Evolutionary conservation across 352 stramenopile species (phyloP).

Genomic region (Blastocystis sp.): DNA sequence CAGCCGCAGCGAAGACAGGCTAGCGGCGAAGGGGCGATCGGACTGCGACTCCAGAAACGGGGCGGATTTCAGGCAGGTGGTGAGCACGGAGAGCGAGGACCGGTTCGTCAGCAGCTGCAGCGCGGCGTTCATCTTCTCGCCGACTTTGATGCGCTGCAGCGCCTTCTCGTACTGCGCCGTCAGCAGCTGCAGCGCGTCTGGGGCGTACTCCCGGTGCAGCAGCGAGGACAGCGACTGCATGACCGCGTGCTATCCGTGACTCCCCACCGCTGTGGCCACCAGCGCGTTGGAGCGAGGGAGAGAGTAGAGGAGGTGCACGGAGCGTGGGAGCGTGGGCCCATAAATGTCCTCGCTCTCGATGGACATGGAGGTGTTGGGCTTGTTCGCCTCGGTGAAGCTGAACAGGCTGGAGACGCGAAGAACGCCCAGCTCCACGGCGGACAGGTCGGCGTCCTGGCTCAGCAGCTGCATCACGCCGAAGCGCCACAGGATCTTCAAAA

Average conservation of each 20-base stretch:
- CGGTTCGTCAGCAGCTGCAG: neutral
- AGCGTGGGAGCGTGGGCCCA: neutral
- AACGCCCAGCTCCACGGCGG: neutral
- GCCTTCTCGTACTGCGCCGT: neutral
- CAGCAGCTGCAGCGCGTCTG: neutral
- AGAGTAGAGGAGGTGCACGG: neutral
- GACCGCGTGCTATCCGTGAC: neutral
- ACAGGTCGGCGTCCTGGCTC: neutral
- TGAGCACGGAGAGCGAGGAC: neutral
- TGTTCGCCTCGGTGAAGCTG: neutral
- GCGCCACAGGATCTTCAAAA: neutral
- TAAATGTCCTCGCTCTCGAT: neutral
- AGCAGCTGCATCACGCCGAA: neutral
- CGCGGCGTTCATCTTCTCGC: neutral
- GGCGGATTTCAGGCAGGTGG: neutral
- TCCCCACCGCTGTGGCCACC: neutral
- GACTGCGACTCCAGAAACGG: neutral
- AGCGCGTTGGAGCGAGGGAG: conserved; percentile 3
- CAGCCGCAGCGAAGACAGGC: neutral
- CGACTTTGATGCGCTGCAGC: neutral
- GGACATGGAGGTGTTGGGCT: neutral
- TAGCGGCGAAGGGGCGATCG: neutral
- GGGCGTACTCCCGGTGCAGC: neutral
- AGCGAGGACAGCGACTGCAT: neutral
- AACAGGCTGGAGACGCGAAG: neutral